Percentiles rank a stretch among this genome's conserved stretches.
These are phyloP conservation scores for Aureobasidium sp. DNA, from an alignment of 2,329 filamentous ascomycete genomes.

Conservation along the genomic window DNA sequence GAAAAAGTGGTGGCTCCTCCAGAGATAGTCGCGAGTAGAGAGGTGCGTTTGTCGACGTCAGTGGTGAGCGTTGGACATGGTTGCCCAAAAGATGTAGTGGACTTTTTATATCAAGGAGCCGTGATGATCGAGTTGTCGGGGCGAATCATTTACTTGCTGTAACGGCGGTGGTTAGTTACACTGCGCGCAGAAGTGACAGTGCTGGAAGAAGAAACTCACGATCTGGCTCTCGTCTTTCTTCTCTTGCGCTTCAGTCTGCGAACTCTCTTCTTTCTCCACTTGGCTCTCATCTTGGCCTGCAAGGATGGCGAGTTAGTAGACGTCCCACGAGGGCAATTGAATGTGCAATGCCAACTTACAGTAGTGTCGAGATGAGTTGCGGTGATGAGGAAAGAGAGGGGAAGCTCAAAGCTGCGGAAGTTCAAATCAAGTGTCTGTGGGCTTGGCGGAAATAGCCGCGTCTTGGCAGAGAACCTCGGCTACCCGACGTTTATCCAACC, in stretches of 20 bases:
- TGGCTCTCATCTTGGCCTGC: constrained; percentile 67
- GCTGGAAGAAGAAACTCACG: constrained; percentile 53
- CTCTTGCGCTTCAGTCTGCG: constrained; percentile 99
- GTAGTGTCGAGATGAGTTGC: constrained; percentile 35
- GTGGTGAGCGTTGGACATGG: not conserved
- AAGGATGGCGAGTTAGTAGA: not conserved
- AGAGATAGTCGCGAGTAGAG: constrained; percentile 5
- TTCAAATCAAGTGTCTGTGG: not conserved
- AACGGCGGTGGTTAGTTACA: constrained; percentile 16
- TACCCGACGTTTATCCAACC: not conserved
- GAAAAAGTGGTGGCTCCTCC: not conserved
- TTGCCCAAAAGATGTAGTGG: not conserved
- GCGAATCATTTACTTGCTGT: constrained; percentile 41
- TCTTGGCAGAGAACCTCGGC: not conserved
- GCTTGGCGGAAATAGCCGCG: not conserved
- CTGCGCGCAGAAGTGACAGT: not conserved
- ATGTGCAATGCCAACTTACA: constrained; percentile 26
- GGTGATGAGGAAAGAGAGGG: constrained; percentile 28
- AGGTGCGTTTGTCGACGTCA: constrained; percentile 9
- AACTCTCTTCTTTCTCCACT: constrained; percentile 99
- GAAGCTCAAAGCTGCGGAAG: constrained; percentile 16
- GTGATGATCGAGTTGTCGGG: constrained; percentile 23
- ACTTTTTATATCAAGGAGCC: not conserved
- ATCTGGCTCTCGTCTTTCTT: constrained; percentile 98
- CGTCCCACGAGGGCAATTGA: constrained; percentile 13